Percentiles rank a stretch among this genome's conserved stretches.
These are phyloP conservation scores for Jatropha curcas DNA, from an alignment of 345 rosid species.

Conservation along the genomic window DNA sequence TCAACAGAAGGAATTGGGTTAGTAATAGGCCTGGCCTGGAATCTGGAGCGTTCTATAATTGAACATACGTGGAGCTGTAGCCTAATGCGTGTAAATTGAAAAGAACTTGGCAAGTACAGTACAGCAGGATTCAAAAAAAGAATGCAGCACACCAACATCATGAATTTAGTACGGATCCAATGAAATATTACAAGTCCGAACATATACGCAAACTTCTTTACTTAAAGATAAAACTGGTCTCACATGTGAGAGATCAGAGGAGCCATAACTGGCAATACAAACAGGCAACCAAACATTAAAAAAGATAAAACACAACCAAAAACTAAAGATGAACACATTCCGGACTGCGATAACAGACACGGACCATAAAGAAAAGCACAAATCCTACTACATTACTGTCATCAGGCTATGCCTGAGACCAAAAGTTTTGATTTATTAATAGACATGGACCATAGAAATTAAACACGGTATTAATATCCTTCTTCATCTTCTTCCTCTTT, in stretches of 20 bases:
- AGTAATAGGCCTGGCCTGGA: too few relatives aligned
- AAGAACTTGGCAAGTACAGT: background rate
- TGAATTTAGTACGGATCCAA: background rate
- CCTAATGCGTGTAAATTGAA: too few relatives aligned
- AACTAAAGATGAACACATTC: too few relatives aligned
- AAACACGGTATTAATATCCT: background rate
- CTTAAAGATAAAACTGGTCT: background rate
- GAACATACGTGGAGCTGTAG: too few relatives aligned
- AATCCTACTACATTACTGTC: background rate
- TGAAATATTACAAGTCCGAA: background rate
- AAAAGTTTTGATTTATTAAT: background rate
- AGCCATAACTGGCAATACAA: background rate
- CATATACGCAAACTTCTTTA: background rate
- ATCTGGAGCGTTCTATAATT: too few relatives aligned
- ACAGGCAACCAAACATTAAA: background rate
- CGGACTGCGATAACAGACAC: too few relatives aligned
- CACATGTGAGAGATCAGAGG: background rate
- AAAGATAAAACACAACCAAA: background rate
- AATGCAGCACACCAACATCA: background rate
- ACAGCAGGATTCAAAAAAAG: background rate
- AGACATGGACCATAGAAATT: background rate
- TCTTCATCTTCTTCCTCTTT: conserved; percentile 26
- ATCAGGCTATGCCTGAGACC: conserved; percentile 6
- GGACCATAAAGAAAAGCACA: too few relatives aligned
- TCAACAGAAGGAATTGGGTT: too few relatives aligned